A percentile compares a stretch with the other conserved stretches of the same genome.
Conservation (phyloP, 768 basidiomycete species). For the Rhizopogon vinicolor region DNA sequence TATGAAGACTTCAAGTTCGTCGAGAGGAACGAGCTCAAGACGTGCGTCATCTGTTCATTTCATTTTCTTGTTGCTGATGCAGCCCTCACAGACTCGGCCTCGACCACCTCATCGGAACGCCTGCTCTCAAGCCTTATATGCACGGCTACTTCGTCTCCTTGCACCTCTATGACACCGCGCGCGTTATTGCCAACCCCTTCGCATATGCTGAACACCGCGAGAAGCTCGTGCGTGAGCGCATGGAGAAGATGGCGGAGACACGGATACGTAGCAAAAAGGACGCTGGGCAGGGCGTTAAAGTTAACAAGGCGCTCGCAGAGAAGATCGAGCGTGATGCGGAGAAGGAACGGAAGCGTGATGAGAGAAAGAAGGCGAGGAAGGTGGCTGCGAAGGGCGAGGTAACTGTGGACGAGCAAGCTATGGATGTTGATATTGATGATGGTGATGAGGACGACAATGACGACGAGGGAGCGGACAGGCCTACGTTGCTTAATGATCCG, state of each 20-base stretch:
- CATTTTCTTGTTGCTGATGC: neutral
- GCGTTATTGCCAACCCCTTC: slow-evolving; percentile 94
- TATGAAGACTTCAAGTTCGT: slow-evolving; percentile 99
- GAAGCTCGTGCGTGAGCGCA: slow-evolving; percentile 78
- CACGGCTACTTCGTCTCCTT: slow-evolving; percentile 98
- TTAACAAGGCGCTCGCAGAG: slow-evolving; percentile 85
- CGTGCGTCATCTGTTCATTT: slow-evolving; percentile 45
- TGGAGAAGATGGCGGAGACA: slow-evolving; percentile 91
- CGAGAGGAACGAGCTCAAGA: slow-evolving; percentile 78
- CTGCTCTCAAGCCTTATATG: slow-evolving; percentile 98
- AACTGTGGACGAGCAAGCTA: slow-evolving; percentile 20
- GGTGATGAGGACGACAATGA: slow-evolving; percentile 8
- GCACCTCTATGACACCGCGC: slow-evolving; percentile 93
- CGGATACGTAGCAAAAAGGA: slow-evolving; percentile 83
- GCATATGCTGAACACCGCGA: slow-evolving; percentile 94
- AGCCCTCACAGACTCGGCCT: slow-evolving; percentile 68
- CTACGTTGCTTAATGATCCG: slow-evolving; percentile 71
- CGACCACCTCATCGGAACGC: slow-evolving; percentile 91
- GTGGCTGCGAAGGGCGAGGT: slow-evolving; percentile 29
- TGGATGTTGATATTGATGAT: slow-evolving; percentile 25
- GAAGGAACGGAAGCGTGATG: slow-evolving; percentile 49
- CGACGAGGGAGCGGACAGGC: slow-evolving; percentile 24
- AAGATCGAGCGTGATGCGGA: slow-evolving; percentile 68
- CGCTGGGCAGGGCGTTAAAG: slow-evolving; percentile 43
- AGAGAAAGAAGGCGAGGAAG: slow-evolving; percentile 47